These are phyloP conservation scores for Papiliotrema laurentii DNA, from an alignment of 1,284 basidiomycete genomes.

Conservation along the genomic window DNA sequence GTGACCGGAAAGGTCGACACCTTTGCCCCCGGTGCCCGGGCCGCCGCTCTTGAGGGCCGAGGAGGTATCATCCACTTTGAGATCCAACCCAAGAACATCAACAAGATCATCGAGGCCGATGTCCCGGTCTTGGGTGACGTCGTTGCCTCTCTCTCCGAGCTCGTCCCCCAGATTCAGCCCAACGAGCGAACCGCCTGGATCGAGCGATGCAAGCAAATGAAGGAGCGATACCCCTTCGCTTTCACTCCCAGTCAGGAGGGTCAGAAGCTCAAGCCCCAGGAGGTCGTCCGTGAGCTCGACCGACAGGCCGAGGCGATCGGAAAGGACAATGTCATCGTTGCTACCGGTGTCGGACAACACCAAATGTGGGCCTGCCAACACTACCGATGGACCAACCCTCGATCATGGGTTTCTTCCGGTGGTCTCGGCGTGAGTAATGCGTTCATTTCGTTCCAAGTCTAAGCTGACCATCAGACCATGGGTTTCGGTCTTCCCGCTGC, in stretches of 20 bases:
- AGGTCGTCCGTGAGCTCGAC: constrained; percentile 90
- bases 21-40: constrained; percentile 86
- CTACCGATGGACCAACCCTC: constrained; percentile 83
- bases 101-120: constrained; percentile 95
- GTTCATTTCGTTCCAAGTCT: neutral
- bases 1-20: constrained; percentile 87
- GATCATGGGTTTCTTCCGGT: constrained; percentile 91
- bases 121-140: constrained; percentile 95
- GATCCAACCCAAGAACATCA: constrained; percentile 97
- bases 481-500: constrained; percentile 93
- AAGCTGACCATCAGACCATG: constrained; percentile 66
- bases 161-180: constrained; percentile 71
- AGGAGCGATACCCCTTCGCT: constrained; percentile 83
- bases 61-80: constrained; percentile 99
- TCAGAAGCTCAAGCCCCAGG: constrained; percentile 87
- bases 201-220: constrained; percentile 75
- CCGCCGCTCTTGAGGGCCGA: constrained; percentile 76
- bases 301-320: constrained; percentile 60
- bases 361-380: constrained; percentile 99
- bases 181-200: constrained; percentile 75
- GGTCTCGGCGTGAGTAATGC: constrained; percentile 77
- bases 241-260: constrained; percentile 65
- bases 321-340: constrained; percentile 79
- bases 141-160: constrained; percentile 69
- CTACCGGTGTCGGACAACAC: constrained; percentile 97